phyloP scores from a whole-genome alignment of 495 filamentous ascomycete species.

The Entonaema liquescens region DNA sequence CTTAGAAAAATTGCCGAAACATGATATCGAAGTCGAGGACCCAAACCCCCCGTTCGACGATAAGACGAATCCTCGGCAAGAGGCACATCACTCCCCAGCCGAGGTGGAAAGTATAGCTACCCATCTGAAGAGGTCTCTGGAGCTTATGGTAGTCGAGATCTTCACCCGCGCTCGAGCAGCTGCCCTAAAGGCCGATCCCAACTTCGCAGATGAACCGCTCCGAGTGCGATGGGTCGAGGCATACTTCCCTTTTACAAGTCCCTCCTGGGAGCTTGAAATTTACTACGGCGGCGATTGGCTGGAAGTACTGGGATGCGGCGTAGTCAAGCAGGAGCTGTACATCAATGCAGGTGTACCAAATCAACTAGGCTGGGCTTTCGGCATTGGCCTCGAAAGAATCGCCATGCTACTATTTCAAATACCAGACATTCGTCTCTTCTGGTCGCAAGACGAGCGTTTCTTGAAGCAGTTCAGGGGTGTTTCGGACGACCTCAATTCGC shows the following conservation, averaged over 20 bases:
- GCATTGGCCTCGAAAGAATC: conserved; percentile 89
- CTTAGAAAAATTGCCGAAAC: conserved; percentile 71
- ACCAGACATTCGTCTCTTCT: conserved; percentile 97
- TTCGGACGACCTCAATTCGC: conserved; percentile 53
- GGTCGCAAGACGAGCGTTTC: conserved; percentile 86
- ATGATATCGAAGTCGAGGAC: conserved; percentile 81
- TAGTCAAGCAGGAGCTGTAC: conserved; percentile 81
- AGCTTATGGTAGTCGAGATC: conserved; percentile 87
- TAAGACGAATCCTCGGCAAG: conserved; percentile 85
- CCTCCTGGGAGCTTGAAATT: conserved; percentile 95
- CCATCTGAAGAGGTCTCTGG: conserved; percentile 89
- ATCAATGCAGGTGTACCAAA: conserved; percentile 77
- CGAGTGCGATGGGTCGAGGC: conserved; percentile 94
- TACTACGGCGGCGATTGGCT: conserved; percentile 96
- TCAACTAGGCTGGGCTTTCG: conserved; percentile 94
- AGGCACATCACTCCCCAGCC: conserved; percentile 69
- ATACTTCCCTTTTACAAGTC: conserved; percentile 95
- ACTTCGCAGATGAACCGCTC: conserved; percentile 69
- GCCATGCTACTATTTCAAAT: conserved; percentile 97
- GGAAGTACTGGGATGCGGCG: conserved; percentile 92
- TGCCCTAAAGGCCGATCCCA: conserved; percentile 59
- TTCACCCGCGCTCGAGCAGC: conserved; percentile 82
- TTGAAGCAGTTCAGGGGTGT: conserved; percentile 76
- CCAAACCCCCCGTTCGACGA: conserved; percentile 80
- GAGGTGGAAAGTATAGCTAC: conserved; percentile 85